phyloP scores from a whole-genome alignment of 1,284 basidiomycete genomes.

The Naganishia albida region DNA sequence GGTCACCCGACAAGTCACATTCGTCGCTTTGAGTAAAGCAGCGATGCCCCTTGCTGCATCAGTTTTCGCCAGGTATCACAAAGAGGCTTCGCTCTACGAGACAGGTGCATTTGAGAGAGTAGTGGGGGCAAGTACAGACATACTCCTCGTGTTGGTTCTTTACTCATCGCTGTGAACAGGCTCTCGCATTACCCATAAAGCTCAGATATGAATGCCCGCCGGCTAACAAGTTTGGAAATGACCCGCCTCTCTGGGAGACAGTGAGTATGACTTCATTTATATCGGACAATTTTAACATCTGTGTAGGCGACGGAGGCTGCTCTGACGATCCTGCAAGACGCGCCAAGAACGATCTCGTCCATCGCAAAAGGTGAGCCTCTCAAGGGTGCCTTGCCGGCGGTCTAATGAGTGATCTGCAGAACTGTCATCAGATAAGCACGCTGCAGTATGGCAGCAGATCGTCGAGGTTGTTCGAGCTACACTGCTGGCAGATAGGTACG shows the following conservation, averaged over 20 bases:
- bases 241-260: slow-evolving; percentile 86
- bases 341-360: slow-evolving; percentile 34
- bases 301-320: slow-evolving; percentile 41
- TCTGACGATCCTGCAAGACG: slow-evolving; percentile 36
- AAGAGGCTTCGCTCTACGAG: slow-evolving; percentile 64
- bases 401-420: slow-evolving; percentile 49
- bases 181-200: slow-evolving; percentile 85
- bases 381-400: neutral
- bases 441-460: slow-evolving; percentile 82
- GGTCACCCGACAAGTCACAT: slow-evolving; percentile 68
- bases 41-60: slow-evolving; percentile 81
- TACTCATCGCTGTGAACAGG: slow-evolving; percentile 56
- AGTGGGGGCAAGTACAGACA: slow-evolving; percentile 66
- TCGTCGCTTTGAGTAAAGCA: slow-evolving; percentile 81
- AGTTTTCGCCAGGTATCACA: slow-evolving; percentile 61
- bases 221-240: slow-evolving; percentile 79
- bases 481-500: slow-evolving; percentile 81
- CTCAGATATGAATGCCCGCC: slow-evolving; percentile 91
- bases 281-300: too few relatives aligned
- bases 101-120: slow-evolving; percentile 81
- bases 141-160: slow-evolving; percentile 30
- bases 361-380: slow-evolving; percentile 31
- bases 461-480: slow-evolving; percentile 78
- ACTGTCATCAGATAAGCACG: slow-evolving; percentile 64
- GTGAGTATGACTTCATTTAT: slow-evolving; percentile 66